Percentiles rank a stretch among this genome's conserved stretches.
Conservation (phyloP, 352 stramenopile genomes). For the Globisporangium ultimum region DNA sequence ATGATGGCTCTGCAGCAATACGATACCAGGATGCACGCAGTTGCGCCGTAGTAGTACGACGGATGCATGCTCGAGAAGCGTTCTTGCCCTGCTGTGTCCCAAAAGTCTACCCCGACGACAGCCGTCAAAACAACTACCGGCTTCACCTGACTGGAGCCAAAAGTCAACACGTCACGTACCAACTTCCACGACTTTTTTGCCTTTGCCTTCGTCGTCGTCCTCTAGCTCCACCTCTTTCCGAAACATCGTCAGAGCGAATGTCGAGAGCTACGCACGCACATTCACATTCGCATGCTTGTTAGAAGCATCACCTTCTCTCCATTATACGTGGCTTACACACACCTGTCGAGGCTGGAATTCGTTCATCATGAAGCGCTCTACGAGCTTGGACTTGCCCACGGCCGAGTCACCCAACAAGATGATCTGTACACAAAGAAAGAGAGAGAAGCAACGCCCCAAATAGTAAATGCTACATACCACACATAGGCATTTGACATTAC, state of each 20-base stretch:
- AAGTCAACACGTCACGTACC: conserved; percentile 24
- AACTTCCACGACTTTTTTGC: conserved; percentile 51
- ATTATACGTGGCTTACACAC: neutral
- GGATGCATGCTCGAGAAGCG: conserved; percentile 95
- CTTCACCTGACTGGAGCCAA: neutral
- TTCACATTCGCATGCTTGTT: neutral
- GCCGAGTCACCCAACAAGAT: conserved; percentile 94
- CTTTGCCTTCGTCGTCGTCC: conserved; percentile 35
- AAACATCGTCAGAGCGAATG: conserved; percentile 94
- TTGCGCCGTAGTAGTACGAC: conserved; percentile 95
- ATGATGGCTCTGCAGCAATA: neutral
- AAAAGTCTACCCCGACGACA: conserved; percentile 78
- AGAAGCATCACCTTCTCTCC: too few relatives aligned
- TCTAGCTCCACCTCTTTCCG: conserved; percentile 88
- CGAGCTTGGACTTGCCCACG: conserved; percentile 95
- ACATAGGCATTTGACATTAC: too few relatives aligned
- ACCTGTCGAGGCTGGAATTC: conserved; percentile 92
- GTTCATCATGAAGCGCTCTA: conserved; percentile 95
- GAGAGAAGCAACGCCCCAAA: too few relatives aligned
- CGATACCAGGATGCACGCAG: conserved; percentile 87
- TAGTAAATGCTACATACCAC: too few relatives aligned
- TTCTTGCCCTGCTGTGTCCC: conserved; percentile 95
- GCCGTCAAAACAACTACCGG: too few relatives aligned
- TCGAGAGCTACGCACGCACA: conserved; percentile 71
- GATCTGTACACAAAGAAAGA: conserved; percentile 38